Conservation (phyloP, 1,139 yeast genomes). For the Yamadazyma mexicana region DNA sequence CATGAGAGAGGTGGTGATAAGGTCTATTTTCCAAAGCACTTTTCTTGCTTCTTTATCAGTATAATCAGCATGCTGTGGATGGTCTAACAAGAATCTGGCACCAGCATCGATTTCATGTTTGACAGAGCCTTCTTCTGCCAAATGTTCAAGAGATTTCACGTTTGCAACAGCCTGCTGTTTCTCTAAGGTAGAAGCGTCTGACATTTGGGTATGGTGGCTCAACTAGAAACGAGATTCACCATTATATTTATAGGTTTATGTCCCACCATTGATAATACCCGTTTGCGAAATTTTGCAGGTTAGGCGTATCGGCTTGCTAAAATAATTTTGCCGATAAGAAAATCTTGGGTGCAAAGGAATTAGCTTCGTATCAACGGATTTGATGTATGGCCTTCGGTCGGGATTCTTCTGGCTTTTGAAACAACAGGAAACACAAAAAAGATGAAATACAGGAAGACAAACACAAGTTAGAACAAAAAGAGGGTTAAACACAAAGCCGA, state of each 20-base stretch:
- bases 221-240: background rate
- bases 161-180: constrained; percentile 3
- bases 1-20: constrained; percentile 19
- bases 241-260: too few relatives aligned
- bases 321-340: too few relatives aligned
- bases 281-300: constrained; percentile 4
- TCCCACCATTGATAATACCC: background rate
- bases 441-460: too few relatives aligned
- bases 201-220: background rate
- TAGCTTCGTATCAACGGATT: too few relatives aligned
- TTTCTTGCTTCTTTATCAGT: constrained; percentile 21
- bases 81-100: constrained; percentile 18
- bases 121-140: background rate
- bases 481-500: too few relatives aligned
- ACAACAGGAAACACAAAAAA: too few relatives aligned
- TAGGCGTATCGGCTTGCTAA: constrained; percentile 4
- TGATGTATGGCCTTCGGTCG: too few relatives aligned
- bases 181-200: constrained; percentile 4
- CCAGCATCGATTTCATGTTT: constrained; percentile 17
- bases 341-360: too few relatives aligned
- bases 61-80: constrained; percentile 21
- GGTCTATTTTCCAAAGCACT: constrained; percentile 24
- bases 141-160: background rate
- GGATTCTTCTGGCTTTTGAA: too few relatives aligned
- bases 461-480: too few relatives aligned